Conservation (phyloP, 768 basidiomycete species). For the Psilocybe tampanensis region DNA sequence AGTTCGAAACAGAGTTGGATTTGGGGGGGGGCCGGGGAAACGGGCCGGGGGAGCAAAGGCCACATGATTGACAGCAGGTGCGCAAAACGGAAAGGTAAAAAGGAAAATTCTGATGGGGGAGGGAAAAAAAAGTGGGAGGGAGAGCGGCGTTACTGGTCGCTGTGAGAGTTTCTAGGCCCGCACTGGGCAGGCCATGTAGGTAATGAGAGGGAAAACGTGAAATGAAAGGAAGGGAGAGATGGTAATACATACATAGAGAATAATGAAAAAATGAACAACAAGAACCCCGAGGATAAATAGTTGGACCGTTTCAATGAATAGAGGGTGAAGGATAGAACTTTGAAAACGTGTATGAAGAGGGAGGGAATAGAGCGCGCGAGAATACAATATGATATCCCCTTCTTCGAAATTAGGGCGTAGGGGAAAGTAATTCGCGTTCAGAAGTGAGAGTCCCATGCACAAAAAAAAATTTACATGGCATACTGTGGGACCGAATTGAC, state of each 20-base stretch:
- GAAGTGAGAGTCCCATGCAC: not conserved
- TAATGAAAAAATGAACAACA: slow-evolving; percentile 17
- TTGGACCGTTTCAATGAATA: not conserved
- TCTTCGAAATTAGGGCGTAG: slow-evolving; percentile 10
- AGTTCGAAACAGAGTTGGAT: too few relatives aligned
- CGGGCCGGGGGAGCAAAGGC: not conserved
- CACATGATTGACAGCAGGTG: not conserved
- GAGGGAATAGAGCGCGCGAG: not conserved
- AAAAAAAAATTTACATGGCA: slow-evolving; percentile 19
- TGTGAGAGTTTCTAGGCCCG: too few relatives aligned
- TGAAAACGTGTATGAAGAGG: not conserved
- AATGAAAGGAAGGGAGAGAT: not conserved
- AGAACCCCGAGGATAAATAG: not conserved
- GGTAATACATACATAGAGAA: slow-evolving; percentile 27
- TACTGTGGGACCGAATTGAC: slow-evolving; percentile 36
- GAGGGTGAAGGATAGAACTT: not conserved
- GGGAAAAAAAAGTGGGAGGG: not conserved
- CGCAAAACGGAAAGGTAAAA: not conserved
- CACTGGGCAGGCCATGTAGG: not conserved
- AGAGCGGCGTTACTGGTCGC: not conserved
- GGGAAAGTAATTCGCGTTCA: not conserved
- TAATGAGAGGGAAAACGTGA: not conserved
- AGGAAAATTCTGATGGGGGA: not conserved
- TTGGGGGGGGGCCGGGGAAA: not conserved
- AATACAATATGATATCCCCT: not conserved